Evolutionary conservation across 768 basidiomycete genomes (phyloP), one percentile per base, ranked within the genome.

Genomic region (Lactifluus hygrophoroides): DNA sequence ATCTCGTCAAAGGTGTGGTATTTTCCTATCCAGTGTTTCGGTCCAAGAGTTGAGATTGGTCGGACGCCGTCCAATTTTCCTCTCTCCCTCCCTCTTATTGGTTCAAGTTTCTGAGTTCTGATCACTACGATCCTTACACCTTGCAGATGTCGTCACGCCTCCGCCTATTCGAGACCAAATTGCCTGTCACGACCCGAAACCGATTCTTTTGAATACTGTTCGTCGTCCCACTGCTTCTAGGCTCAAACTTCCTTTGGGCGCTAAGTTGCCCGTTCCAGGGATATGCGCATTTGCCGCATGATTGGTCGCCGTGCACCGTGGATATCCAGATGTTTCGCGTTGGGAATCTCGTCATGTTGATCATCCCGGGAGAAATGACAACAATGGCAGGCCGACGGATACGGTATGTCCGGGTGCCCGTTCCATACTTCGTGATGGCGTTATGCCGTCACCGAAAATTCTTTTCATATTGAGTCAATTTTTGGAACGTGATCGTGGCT

Each of bases 311-410:
- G 1, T 78, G 76, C 66, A 85, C 80, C 0, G 87, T 90, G 46
- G 81, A 88, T 65, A 75, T 89, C 47, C 89, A 90, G 71, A 84
- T 89, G 75, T 72, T 89, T 55, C 86, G 87, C 38, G 76, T 85
- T 34, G 89, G 89, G 40, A 84, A 87, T 58, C 77, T 89, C 60
- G 84, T 89, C 54, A 82, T 89, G 69, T 74, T 88, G 57, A 77
- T 88, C 63, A 80, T 89, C 66, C 86, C 88, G 17, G 86, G 86
- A 30, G 89, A 91, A 69, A 69, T 88, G 57, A 90, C 88, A 5
- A 91, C 89, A 3, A 90, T 90, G 89, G 77, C 86, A 38, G 88
- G 88, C 14, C 73, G 89, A 59, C 79, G 89, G 40, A 75, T 90
- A 56, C 79, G 88, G 85, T 86, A 56, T 49, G 80, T 61, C 51